Evolutionary conservation across 2,329 filamentous ascomycete genomes (phyloP), one percentile per base, ranked within the genome.

Genomic region (Stenocarpella maydis): DNA sequence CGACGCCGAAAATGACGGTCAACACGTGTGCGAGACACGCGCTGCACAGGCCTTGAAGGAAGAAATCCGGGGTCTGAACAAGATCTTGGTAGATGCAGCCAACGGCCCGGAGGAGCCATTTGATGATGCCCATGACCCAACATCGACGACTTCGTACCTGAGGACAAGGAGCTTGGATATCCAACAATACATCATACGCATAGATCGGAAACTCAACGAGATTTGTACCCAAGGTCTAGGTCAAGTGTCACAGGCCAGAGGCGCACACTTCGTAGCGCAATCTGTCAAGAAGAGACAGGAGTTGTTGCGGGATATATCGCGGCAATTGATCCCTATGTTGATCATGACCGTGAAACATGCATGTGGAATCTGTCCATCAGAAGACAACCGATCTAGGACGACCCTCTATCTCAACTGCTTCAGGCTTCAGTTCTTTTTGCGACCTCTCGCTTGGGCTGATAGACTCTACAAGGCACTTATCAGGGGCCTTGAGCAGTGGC

Each of bases 321-420:
- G 43, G 3, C 47, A 63, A 15, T 50, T 72, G 26, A 67, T 72
- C 17, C 71, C 69, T 12, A 68, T 72, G 53, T 63, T 72, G 37
- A 52, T 72, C 9, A 31, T 71, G 12, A 34, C 70, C 17, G 49
- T 67, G 24, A 47, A 65, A 6, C 61, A 64, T 4, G 47, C 55
- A 41, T 68, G 45, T 10, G 49, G 47, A 9, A 26, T 70, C 19
- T 66, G 47, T 17, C 68, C 41, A 24, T 52, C 54, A 3, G 49
- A 64, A 41, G 37, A 61, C 12, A 53, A 28, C 12, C 24, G 41
- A 19, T 43, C 45, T 12, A 41, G 7, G 17, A 14, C 19, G 17
- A 64, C 24, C 4, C 19, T 71, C 10, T 26, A 60, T 12, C 31
- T 71, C 24, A 55, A 69, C 63, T 41, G 41, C 7, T 71, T 69